phyloP scores from a whole-genome alignment of 176 grass and related monocot species.

The Canna indica region DNA sequence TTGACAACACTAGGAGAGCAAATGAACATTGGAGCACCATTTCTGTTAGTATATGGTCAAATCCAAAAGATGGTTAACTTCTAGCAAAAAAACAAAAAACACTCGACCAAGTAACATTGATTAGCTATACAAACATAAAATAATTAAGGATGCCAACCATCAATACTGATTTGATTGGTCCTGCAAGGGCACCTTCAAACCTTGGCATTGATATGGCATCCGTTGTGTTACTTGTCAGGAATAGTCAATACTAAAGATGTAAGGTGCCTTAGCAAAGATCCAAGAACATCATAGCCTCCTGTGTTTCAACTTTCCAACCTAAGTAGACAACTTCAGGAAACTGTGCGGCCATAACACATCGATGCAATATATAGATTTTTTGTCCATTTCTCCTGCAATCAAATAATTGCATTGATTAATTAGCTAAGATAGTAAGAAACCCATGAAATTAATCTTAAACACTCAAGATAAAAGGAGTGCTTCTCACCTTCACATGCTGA shows the following conservation, averaged over 20 bases:
- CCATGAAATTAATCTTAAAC: neutral
- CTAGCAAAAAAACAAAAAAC: neutral
- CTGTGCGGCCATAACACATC: slow-evolving; percentile 88
- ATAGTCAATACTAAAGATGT: neutral
- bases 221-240: neutral
- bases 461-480: neutral
- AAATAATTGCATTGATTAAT: slow-evolving; percentile 19
- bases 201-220: neutral
- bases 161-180: slow-evolving; percentile 17
- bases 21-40: neutral
- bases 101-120: neutral
- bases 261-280: neutral
- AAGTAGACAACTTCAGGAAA: slow-evolving; percentile 53
- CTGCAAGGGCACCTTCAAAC: neutral
- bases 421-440: slow-evolving; percentile 1
- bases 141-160: slow-evolving; percentile 14
- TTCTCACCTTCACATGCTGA: slow-evolving; percentile 78
- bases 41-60: neutral
- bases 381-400: slow-evolving; percentile 84
- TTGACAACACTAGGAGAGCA: neutral
- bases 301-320: neutral
- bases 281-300: neutral
- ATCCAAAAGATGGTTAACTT: neutral
- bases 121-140: slow-evolving; percentile 16
- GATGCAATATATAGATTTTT: slow-evolving; percentile 91